Evolutionary conservation across 2,329 filamentous ascomycete genomes (phyloP), one percentile per base, ranked within the genome.

Genomic region (Ophiostoma montium): DNA sequence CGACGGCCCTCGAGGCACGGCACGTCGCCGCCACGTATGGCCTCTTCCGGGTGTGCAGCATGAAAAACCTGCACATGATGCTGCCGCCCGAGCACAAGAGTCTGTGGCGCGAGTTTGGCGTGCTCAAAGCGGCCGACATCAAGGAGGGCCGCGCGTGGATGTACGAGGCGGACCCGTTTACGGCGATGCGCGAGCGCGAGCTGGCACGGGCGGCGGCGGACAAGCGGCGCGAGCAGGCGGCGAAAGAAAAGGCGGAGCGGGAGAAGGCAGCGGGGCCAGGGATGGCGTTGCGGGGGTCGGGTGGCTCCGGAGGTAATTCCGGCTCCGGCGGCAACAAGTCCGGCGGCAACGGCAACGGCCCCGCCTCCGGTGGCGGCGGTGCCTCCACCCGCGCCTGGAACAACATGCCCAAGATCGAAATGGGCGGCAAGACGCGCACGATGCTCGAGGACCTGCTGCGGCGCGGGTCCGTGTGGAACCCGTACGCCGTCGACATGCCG

Each of bases 131-230:
- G 55, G 76, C 80, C 57, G 90, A 95, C 58, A 70, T 86, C 45
- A 84, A 81, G 60, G 81, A 86, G 38, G 88, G 76, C n/a, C 78
- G 78, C 54, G 83, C 70, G 0, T 95, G 89, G 84, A 82, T 94
- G 76, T 98, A 96, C 63, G 89, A 94, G 57, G 87, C 88, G 11
- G 92, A 98, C 59, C 92, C 92, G 0, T 98, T 98, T 67, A 76
- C 82, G 52, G 82, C 86, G 1, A 73, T 84, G 54, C 76, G 82
- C 56, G 86, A 94, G 63, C 74, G 85, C 47, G 84, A 94, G 57
- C 84, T 88, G 58, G 82, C 84, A 9, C 85, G 84, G 54, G 79
- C 76, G 2, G 71, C 78, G 3, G 77, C 82, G 42, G 84, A 88
- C 59, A 95, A 92, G 72, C 87, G 86, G 66, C 75, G 80, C 50